These are phyloP conservation scores for Chlorophyllum brunneum DNA, from an alignment of 768 basidiomycete species.

Conservation along the genomic window DNA sequence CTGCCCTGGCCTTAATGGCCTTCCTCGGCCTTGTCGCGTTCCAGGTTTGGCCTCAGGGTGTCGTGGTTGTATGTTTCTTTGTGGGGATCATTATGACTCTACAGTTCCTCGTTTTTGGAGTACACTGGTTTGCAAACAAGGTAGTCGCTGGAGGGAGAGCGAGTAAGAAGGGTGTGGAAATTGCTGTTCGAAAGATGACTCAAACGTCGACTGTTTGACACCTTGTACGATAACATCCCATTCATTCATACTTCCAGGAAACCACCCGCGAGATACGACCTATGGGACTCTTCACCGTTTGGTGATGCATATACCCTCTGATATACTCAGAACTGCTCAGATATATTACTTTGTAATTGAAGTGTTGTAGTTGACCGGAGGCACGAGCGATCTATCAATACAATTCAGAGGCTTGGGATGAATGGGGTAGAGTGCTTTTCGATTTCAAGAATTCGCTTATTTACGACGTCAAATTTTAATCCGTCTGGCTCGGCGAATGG, in stretches of 20 bases:
- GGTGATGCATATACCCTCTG: too few relatives aligned
- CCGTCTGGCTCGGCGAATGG: too few relatives aligned
- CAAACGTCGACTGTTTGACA: not conserved
- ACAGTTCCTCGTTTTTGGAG: constrained; percentile 63
- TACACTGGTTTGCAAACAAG: constrained; percentile 30
- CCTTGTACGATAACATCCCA: not conserved
- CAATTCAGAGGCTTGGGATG: too few relatives aligned
- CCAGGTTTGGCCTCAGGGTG: constrained; percentile 59
- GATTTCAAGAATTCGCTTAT: too few relatives aligned
- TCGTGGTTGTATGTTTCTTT: constrained; percentile 52
- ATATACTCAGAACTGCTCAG: too few relatives aligned
- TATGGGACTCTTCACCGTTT: not conserved
- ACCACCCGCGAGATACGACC: too few relatives aligned
- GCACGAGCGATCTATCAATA: too few relatives aligned
- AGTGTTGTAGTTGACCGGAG: too few relatives aligned
- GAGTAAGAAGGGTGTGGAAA: constrained; percentile 18
- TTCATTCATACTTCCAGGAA: too few relatives aligned
- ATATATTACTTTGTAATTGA: too few relatives aligned
- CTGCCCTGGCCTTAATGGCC: constrained; percentile 51
- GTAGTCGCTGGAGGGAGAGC: constrained; percentile 22
- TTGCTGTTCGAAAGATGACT: constrained; percentile 19
- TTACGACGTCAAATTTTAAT: too few relatives aligned
- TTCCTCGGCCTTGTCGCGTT: constrained; percentile 64
- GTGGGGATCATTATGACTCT: constrained; percentile 58
- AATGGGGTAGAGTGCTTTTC: too few relatives aligned